These are phyloP conservation scores for Hyaloscypha variabilis DNA, from an alignment of 495 filamentous ascomycete species.

Conservation along the genomic window DNA sequence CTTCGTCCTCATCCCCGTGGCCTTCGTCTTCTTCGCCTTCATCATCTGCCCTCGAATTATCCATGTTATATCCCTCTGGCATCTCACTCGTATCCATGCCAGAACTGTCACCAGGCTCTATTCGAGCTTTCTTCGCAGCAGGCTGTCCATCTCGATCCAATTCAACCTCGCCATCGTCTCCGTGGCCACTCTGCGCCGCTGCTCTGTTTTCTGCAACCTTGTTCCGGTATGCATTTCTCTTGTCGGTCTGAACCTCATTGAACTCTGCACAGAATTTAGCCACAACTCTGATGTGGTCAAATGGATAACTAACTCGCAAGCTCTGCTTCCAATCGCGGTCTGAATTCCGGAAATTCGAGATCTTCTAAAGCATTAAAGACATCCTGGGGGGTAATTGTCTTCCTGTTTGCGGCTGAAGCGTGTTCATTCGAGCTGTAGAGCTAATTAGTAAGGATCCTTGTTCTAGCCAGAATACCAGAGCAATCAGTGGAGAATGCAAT, in stretches of 20 bases:
- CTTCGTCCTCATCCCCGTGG: constrained; percentile 44
- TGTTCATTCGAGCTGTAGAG: constrained; percentile 75
- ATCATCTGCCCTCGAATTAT: constrained; percentile 47
- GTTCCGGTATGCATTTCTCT: constrained; percentile 58
- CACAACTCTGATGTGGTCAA: too few species aligned
- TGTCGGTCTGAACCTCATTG: constrained; percentile 65
- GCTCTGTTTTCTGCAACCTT: constrained; percentile 38
- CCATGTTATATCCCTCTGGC: constrained; percentile 35
- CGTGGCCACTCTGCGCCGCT: constrained; percentile 38
- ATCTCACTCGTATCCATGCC: constrained; percentile 55
- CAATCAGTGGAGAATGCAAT: constrained; percentile 31
- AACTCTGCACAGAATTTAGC: constrained; percentile 36
- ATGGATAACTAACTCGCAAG: constrained; percentile 42
- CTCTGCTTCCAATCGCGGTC: constrained; percentile 57
- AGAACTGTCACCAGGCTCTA: constrained; percentile 49
- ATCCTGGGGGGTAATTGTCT: constrained; percentile 83
- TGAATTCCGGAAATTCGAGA: constrained; percentile 81
- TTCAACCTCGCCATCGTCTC: constrained; percentile 31
- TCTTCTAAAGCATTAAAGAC: constrained; percentile 82
- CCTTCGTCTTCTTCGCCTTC: constrained; percentile 49
- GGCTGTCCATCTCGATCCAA: constrained; percentile 37
- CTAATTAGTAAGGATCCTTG: not conserved
- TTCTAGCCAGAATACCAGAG: not conserved
- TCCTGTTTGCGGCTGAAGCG: constrained; percentile 65
- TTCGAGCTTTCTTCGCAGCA: constrained; percentile 54